Evolutionary conservation across 108 stramenopile genomes (phyloP), one percentile per base, ranked within the genome.

Genomic region (Cyclotella sp.): DNA sequence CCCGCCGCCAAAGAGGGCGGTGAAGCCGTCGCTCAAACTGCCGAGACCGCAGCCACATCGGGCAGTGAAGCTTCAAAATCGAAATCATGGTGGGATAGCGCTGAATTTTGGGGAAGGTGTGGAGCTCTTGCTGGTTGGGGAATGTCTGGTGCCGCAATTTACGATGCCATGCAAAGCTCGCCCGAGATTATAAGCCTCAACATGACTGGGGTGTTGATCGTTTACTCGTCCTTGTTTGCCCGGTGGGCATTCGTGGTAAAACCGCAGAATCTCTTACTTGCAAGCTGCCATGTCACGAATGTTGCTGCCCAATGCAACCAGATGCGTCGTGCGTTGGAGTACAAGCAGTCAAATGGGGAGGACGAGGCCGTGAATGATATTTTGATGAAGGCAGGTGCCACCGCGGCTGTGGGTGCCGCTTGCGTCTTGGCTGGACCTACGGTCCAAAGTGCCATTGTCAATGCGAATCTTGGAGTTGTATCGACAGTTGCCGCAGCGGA

Each of bases 71-170:
- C 68, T 15, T 16, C 72, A 0, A 57, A 47, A 24, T 43, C 46
- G 19, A 21, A 68, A 62, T 65, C 77, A 55, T 86, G 82, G 83
- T 96, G 95, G 95, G 58, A 81, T 22, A 71, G 70, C 21, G 83
- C 92, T 47, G 75, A 87, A 71, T 91, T 88, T 45, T 96, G 95
- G 95, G 95, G 92, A 42, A 76, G 82, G 24, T 45, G 84, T 43
- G 95, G 95, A 44, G 91, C 91, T 22, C 49, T 93, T 18, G 95
- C 95, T 19, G 93, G 91, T 57, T 96, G 95, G 95, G 95, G 95
- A 52, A 94, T 96, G 92, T 86, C 86, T 55, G 93, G 88, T 3
- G 78, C 93, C 9, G 95, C 93, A 15, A 93, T 96, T 60, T 96
- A 92, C 70, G 95, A 96, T 79, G 91, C 95, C 28, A 41, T 66